Base-by-base conservation (phyloP, 2,329 filamentous ascomycete genomes). In the Nothophaeocryptopus gaeumannii region DNA sequence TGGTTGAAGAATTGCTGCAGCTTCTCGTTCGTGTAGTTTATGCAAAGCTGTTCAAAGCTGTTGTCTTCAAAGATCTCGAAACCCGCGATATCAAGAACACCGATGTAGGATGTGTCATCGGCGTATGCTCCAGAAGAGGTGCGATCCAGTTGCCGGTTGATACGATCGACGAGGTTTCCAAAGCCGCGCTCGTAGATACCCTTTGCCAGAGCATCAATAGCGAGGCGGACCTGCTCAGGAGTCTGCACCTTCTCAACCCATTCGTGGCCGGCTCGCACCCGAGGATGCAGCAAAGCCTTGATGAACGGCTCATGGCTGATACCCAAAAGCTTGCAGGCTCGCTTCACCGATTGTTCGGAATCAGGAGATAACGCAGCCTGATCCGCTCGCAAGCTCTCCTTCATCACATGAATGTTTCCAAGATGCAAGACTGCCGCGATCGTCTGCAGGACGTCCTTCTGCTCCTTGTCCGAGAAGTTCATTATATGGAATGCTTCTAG, bases 11-110 rank as follows among this genome's bases (percentile, higher is more conserved):
- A 99, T 61, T 99, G 93, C 66, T 99, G 93, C 5, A 99, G 82
- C 70, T 96, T 99, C 70, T 99, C 93, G 72, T 99, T 99, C 54
- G 95, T 97, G 72, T 99, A 99, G 72, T 99, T 99, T 79, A 99
- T 99, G 75, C 93, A 99, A 5, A 99, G 80, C 70, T 99, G 93
- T 69, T 99, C 93, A 64, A 99, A 99, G 75, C 92, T 96, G 75
- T 99, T 99, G 64, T 89, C 82, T 61, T 99, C 91, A 63, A 99
- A 99, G 51, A 99, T 99, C 67, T 99, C 93, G 70, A 99, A 99
- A 53, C 93, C 93, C 57, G 95, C 95, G 70, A 99, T 99, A 81
- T 99, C 93, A 36, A 99, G 84, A 8, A 99, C 93, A 46, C 93
- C 93, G 59, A 99, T 99, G 71, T 99, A 99, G 63, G 89, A 86